These are phyloP conservation scores for Amanita rubescens DNA, from an alignment of 768 basidiomycete genomes.

Conservation along the genomic window DNA sequence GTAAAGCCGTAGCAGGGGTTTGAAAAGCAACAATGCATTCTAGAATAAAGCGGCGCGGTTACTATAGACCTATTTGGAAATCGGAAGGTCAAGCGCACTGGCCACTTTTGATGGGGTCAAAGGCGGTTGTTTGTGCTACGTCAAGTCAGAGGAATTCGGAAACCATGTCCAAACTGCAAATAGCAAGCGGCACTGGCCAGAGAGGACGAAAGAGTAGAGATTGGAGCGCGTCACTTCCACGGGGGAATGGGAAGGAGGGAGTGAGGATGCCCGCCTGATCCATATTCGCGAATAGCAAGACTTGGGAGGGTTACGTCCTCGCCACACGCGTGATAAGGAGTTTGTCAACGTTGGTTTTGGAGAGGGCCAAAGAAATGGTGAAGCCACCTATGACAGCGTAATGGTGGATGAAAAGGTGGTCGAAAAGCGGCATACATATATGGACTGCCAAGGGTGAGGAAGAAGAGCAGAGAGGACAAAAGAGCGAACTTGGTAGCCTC, in stretches of 20 bases:
- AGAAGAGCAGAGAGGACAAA: neutral
- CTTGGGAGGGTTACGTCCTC: slow-evolving; percentile 78
- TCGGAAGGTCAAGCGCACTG: too few relatives aligned
- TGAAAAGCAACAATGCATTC: too few relatives aligned
- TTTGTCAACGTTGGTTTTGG: slow-evolving; percentile 92
- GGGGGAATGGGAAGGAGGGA: neutral
- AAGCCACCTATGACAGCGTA: slow-evolving; percentile 97
- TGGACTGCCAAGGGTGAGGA: slow-evolving; percentile 22
- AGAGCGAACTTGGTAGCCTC: slow-evolving; percentile 77
- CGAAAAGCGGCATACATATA: slow-evolving; percentile 88
- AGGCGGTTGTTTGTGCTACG: too few relatives aligned
- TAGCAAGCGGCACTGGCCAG: too few relatives aligned
- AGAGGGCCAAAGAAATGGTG: slow-evolving; percentile 93
- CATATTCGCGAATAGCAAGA: slow-evolving; percentile 98
- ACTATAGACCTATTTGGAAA: too few relatives aligned
- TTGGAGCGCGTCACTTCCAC: neutral
- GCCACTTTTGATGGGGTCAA: too few relatives aligned
- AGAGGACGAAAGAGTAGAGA: too few relatives aligned
- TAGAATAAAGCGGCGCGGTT: too few relatives aligned
- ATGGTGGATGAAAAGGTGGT: slow-evolving; percentile 97
- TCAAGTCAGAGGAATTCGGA: too few relatives aligned
- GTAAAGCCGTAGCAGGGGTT: too few relatives aligned
- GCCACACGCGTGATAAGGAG: slow-evolving; percentile 90
- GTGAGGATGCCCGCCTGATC: slow-evolving; percentile 82
- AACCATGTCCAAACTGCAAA: too few relatives aligned